Evolutionary conservation across 176 grass and related monocot genomes (phyloP).

Genomic region (Oryza meridionalis): DNA sequence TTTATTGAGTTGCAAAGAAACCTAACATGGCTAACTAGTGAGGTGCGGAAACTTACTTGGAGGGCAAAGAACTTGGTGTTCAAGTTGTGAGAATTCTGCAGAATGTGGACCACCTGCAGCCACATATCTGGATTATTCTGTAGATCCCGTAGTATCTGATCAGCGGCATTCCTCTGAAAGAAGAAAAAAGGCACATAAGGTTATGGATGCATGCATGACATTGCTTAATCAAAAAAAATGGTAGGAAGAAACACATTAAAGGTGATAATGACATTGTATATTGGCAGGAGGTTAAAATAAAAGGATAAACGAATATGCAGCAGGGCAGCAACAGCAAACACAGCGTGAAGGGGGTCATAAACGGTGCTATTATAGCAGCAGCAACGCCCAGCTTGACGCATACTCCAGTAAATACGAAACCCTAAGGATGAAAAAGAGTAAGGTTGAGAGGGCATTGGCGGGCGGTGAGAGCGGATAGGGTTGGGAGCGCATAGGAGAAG

Average conservation of each 20-base stretch:
- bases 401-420: conserved; percentile 3
- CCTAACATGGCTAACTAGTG: neutral
- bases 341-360: neutral
- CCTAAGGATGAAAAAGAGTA: neutral
- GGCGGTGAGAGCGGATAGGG: no score
- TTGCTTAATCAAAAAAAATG: neutral
- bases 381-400: neutral
- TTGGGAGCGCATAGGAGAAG: neutral
- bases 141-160: conserved; percentile 88
- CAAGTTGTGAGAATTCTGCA: conserved; percentile 89
- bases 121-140: conserved; percentile 97
- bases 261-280: neutral
- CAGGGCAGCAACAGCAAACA: neutral
- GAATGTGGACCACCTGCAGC: conserved; percentile 97
- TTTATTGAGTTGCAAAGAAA: neutral
- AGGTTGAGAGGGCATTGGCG: neutral
- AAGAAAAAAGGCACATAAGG: neutral
- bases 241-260: neutral
- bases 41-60: conserved; percentile 63
- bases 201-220: neutral
- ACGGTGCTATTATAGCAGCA: neutral
- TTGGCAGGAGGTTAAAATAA: neutral
- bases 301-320: neutral
- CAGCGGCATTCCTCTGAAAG: conserved; percentile 88
- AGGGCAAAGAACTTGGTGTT: conserved; percentile 99